Percentiles rank a stretch among this genome's conserved stretches.
These are phyloP conservation scores for Hypoxylon cercidicola DNA, from an alignment of 495 filamentous ascomycete genomes.

Conservation along the genomic window DNA sequence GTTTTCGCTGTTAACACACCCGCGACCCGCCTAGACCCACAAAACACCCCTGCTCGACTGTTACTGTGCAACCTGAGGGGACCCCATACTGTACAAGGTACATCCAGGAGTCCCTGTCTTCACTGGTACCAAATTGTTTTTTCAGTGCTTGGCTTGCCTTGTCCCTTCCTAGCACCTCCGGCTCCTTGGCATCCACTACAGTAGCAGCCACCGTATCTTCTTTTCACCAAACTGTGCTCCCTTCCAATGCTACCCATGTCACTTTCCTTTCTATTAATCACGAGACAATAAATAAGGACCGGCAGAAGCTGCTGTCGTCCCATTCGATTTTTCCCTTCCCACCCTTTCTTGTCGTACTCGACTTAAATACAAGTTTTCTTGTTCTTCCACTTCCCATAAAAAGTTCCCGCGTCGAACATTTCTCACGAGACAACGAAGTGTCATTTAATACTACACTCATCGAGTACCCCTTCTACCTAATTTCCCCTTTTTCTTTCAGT, in stretches of 20 bases:
- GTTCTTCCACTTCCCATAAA: constrained; percentile 35
- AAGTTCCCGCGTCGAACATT: constrained; percentile 26
- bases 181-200: constrained; percentile 6
- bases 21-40: constrained; percentile 42
- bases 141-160: background rate
- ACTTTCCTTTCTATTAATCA: constrained; percentile 46
- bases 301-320: constrained; percentile 44
- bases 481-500: constrained; percentile 53
- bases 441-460: constrained; percentile 41
- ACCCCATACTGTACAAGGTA: constrained; percentile 32
- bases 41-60: constrained; percentile 27
- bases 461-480: constrained; percentile 49
- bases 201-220: constrained; percentile 27
- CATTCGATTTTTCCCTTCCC: constrained; percentile 38
- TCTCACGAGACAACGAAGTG: constrained; percentile 43
- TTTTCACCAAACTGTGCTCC: constrained; percentile 35
- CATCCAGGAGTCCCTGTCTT: constrained; percentile 17
- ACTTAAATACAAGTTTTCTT: constrained; percentile 38
- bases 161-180: background rate
- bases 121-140: constrained; percentile 8
- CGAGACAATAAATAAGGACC: constrained; percentile 51
- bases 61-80: constrained; percentile 14
- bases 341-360: constrained; percentile 43
- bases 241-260: constrained; percentile 38
- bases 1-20: constrained; percentile 39